A percentile compares a stretch with the other conserved stretches of the same genome.
Conservation (phyloP, 805 yeast genomes). For the Kazachstania psychrophila region DNA sequence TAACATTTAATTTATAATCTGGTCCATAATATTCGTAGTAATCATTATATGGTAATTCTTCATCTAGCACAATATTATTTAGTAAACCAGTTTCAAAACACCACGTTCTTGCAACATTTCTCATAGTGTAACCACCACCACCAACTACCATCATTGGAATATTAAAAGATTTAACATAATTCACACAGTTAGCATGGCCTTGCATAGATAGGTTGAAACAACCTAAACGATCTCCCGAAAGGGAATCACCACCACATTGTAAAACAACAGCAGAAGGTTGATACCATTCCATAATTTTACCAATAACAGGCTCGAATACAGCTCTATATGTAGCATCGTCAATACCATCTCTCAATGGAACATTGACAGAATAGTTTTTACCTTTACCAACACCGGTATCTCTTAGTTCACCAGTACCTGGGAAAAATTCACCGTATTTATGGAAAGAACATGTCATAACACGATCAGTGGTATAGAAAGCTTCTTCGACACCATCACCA, state of each 20-base stretch:
- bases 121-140: slow-evolving; percentile 96
- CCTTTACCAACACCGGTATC: slow-evolving; percentile 88
- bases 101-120: slow-evolving; percentile 93
- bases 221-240: slow-evolving; percentile 88
- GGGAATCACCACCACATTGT: slow-evolving; percentile 96
- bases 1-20: slow-evolving; percentile 86
- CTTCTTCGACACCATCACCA: slow-evolving; percentile 98
- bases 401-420: slow-evolving; percentile 90
- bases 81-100: slow-evolving; percentile 83
- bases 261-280: slow-evolving; percentile 91
- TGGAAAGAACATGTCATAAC: slow-evolving; percentile 96
- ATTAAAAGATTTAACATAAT: slow-evolving; percentile 78
- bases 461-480: slow-evolving; percentile 87
- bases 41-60: slow-evolving; percentile 82
- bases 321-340: slow-evolving; percentile 80
- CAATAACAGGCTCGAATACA: slow-evolving; percentile 74
- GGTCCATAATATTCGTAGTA: slow-evolving; percentile 97
- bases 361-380: slow-evolving; percentile 77
- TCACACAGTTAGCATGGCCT: slow-evolving; percentile 95
- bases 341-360: slow-evolving; percentile 90
- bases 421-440: slow-evolving; percentile 93
- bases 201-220: slow-evolving; percentile 85
- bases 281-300: slow-evolving; percentile 82
- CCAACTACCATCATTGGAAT: slow-evolving; percentile 87
- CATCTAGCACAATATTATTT: slow-evolving; percentile 56